phyloP scores from a whole-genome alignment of 805 yeast genomes.

The Candida peoriensis region DNA sequence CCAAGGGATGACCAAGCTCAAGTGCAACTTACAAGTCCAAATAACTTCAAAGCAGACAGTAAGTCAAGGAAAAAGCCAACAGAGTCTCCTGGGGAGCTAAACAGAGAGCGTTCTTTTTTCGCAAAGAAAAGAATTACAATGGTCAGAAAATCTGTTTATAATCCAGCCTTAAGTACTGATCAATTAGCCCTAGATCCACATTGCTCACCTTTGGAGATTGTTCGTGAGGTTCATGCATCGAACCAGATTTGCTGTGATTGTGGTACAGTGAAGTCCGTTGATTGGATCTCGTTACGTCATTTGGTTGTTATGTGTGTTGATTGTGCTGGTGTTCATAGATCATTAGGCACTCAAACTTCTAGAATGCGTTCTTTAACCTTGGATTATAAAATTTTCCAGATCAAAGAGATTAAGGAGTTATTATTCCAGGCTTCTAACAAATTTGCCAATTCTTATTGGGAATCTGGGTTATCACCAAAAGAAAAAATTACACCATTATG shows the following conservation, averaged over 20 bases:
- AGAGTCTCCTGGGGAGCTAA: too few relatives aligned
- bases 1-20: too few relatives aligned
- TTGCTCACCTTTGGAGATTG: constrained; percentile 18
- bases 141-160: not conserved
- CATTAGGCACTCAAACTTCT: constrained; percentile 76
- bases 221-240: constrained; percentile 37
- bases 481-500: constrained; percentile 30
- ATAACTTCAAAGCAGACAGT: too few relatives aligned
- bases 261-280: constrained; percentile 56
- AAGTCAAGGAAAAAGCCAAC: too few relatives aligned
- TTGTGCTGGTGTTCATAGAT: constrained; percentile 86
- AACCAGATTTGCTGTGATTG: constrained; percentile 80
- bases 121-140: too few relatives aligned
- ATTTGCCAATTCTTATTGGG: constrained; percentile 56
- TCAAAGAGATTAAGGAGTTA: constrained; percentile 53
- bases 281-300: constrained; percentile 81
- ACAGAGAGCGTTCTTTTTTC: too few relatives aligned
- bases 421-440: constrained; percentile 53
- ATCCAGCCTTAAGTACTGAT: constrained; percentile 2
- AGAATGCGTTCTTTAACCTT: constrained; percentile 74
- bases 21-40: too few relatives aligned
- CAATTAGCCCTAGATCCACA: too few relatives aligned
- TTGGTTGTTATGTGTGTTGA: constrained; percentile 72
- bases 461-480: constrained; percentile 28
- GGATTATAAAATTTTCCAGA: constrained; percentile 53